phyloP scores from a whole-genome alignment of 2,329 filamentous ascomycete species.

The Hortaea sp. region DNA sequence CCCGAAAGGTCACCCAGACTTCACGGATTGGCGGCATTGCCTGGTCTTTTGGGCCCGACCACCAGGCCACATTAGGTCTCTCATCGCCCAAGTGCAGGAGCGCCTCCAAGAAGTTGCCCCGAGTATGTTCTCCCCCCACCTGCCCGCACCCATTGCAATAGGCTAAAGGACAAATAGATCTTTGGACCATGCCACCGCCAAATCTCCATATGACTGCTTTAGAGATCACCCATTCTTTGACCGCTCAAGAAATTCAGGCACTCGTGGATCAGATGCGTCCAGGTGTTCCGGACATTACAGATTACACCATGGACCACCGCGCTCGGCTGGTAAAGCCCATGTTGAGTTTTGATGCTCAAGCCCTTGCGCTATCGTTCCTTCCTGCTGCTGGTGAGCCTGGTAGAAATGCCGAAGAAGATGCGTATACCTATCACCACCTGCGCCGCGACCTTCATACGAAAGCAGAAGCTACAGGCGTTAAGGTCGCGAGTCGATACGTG shows the following conservation, averaged over 20 bases:
- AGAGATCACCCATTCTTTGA: conserved; percentile 74
- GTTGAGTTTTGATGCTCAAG: conserved; percentile 74
- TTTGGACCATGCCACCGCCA: conserved; percentile 78
- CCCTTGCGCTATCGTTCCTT: conserved; percentile 77
- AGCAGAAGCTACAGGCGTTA: conserved; percentile 52
- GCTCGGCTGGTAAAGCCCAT: conserved; percentile 71
- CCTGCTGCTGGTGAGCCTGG: conserved; percentile 50
- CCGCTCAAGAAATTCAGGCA: conserved; percentile 54
- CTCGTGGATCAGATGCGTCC: conserved; percentile 50
- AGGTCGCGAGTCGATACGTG: conserved; percentile 69
- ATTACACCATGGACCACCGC: conserved; percentile 57
- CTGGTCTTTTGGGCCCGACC: conserved; percentile 84
- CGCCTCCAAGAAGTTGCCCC: conserved; percentile 54
- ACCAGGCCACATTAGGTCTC: conserved; percentile 55
- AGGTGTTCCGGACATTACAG: conserved; percentile 49
- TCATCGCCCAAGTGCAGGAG: conserved; percentile 61
- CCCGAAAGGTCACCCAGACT: conserved; percentile 54
- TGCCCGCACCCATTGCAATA: not conserved
- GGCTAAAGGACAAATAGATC: conserved; percentile 36
- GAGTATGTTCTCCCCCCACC: conserved; percentile 42
- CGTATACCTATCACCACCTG: conserved; percentile 84
- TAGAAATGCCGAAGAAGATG: conserved; percentile 42
- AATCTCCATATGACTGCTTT: conserved; percentile 77
- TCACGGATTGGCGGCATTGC: conserved; percentile 67
- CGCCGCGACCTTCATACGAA: conserved; percentile 64